Percentiles rank a stretch among this genome's conserved stretches.
These are phyloP conservation scores for Medicago truncatula DNA, from an alignment of 306 rosid genomes.

Conservation along the genomic window DNA sequence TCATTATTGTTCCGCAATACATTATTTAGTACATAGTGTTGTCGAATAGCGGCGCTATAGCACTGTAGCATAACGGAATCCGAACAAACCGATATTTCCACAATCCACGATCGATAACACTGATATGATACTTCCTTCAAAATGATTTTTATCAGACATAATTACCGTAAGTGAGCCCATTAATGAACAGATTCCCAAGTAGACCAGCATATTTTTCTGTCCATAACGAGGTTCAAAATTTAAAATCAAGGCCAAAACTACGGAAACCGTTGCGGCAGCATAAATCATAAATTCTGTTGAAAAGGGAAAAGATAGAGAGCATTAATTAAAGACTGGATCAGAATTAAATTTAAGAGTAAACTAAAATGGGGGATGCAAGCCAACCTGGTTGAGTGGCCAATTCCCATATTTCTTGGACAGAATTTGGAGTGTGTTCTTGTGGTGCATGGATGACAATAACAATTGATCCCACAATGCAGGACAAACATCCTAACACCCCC, in stretches of 20 bases:
- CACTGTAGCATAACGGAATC: neutral
- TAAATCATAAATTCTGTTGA: conserved; percentile 71
- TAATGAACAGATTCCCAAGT: conserved; percentile 90
- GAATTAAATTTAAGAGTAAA: conserved; percentile 2
- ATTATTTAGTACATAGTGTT: neutral
- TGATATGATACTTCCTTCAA: neutral
- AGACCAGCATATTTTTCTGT: conserved; percentile 76
- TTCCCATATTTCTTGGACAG: conserved; percentile 84
- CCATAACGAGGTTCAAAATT: conserved; percentile 91
- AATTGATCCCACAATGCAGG: conserved; percentile 88
- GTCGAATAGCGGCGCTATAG: neutral
- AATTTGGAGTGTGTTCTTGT: conserved; percentile 72
- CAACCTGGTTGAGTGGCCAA: conserved; percentile 91
- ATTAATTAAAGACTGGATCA: conserved; percentile 15
- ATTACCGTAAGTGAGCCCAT: conserved; percentile 91
- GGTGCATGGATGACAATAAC: conserved; percentile 97
- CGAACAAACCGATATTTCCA: neutral
- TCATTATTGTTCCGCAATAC: neutral
- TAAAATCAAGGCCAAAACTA: conserved; percentile 73
- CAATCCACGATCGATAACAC: neutral
- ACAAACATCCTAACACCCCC: conserved; percentile 87
- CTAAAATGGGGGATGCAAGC: conserved; percentile 1
- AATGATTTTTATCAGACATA: conserved; percentile 20
- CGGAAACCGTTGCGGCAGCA: conserved; percentile 63
- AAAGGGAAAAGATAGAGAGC: conserved; percentile 37